These are phyloP conservation scores for Trichoderma koningii DNA, from an alignment of 2,329 filamentous ascomycete species.

Conservation along the genomic window DNA sequence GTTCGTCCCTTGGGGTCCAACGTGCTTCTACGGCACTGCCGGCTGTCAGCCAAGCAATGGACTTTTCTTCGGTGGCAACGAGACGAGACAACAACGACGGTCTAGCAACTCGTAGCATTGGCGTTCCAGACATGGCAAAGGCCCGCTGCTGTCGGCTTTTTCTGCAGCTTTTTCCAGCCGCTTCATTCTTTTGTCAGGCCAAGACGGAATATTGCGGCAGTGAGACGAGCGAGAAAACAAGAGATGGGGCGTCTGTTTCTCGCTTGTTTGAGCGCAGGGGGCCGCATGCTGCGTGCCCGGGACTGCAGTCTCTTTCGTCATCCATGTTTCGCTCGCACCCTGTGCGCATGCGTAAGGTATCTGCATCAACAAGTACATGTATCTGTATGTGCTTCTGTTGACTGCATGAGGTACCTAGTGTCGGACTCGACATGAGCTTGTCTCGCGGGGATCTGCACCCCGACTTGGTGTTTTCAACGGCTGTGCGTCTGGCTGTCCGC, in stretches of 20 bases:
- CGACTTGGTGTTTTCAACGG: too few relatives aligned
- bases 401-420: too few relatives aligned
- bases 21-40: constrained; percentile 20
- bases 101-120: constrained; percentile 7
- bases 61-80: neutral
- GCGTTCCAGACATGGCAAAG: constrained; percentile 23
- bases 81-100: neutral
- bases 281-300: neutral
- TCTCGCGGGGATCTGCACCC: too few relatives aligned
- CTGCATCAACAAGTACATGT: too few relatives aligned
- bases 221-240: neutral
- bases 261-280: constrained; percentile 7
- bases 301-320: too few relatives aligned
- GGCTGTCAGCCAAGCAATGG: constrained; percentile 19
- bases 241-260: constrained; percentile 4
- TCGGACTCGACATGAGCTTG: too few relatives aligned
- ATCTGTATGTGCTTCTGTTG: too few relatives aligned
- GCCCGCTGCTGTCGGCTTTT: constrained; percentile 9
- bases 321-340: too few relatives aligned
- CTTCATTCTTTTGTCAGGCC: constrained; percentile 1
- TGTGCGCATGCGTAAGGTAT: too few relatives aligned
- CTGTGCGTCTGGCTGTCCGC: too few relatives aligned
- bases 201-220: constrained; percentile 10
- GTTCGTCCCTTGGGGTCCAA: neutral
- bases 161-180: constrained; percentile 7